Base-by-base conservation (phyloP, 768 basidiomycete species). In the Tulasnella sp. region DNA sequence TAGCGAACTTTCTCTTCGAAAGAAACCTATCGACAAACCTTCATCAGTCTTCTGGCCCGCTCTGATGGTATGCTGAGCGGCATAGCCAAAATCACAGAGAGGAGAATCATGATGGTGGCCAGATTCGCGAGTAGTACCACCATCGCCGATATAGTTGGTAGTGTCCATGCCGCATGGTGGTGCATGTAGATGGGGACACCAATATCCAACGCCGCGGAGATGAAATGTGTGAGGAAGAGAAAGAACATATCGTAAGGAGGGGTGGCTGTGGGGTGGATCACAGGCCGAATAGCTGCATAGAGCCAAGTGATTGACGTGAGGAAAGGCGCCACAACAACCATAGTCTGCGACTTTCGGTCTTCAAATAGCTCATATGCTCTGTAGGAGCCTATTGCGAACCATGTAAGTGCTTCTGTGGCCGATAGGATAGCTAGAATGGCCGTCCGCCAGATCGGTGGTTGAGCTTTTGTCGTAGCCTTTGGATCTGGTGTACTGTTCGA, bases 61-160 rank as follows among this genome's bases (percentile, higher is more conserved):
- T 64, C 66, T 64, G 80, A 81, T 3, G 88, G 85, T 17, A 84
- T 66, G 0, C 69, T 78, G 55, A 90, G 63, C 0, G 87, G 88
- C 80, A 87, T 87, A 1, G 71, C 71, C 22, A 83, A 64, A 12
- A 83, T 71, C 3, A 82, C 69, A 0, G 65, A 61, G 12, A 87
- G 58, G 24, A 83, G 68, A 0, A 70, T 63, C 10, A 74, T 24
- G 30, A 81, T 61, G 0, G 72, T 75, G 9, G 71, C 59, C 30
- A 85, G 49, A 67, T 87, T 81, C 54, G 68, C 65, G 34, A 69
- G 65, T 15, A 72, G 53, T 0, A 51, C 69, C 0, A 62, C 44
- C 4, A 75, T 34, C 2, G 64, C 55, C 21, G 67, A n/a, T 2
- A 69, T 60, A 0, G 72, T 63, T 1, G 78, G 79, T 15, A 78